Base-by-base conservation (phyloP, 805 yeast genomes). In the Saccharomycopsis sp. region DNA sequence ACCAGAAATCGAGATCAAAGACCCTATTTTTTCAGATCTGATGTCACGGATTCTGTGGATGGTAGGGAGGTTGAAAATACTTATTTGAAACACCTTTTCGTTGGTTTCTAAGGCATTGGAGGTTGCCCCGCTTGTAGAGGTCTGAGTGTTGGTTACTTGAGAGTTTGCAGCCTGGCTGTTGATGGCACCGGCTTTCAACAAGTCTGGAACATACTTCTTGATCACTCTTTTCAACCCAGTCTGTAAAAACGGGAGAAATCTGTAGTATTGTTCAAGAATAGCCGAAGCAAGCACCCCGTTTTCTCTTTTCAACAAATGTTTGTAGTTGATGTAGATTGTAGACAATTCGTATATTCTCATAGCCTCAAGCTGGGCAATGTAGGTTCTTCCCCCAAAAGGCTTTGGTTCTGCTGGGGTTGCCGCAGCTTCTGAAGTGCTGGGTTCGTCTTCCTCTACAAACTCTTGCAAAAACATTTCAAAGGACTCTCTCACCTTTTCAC, bases 261-360 rank as follows among this genome's bases (percentile, higher is more conserved):
- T 82, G 71, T 91, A 92, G 71, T 89, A 94, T 70, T 92, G 97
- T 61, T 90, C 96, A 52, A 84, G 77, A 61, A 94, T 85, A 41
- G 98, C 98, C 58, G 85, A 78, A 1, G 97, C 96, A 63, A 94
- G 76, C 20, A 89, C 91, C 50, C 96, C 96, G 66, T 88, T 86
- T 67, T 89, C 96, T 55, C 86, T 77, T 8, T 81, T 79, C 24
- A 83, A 70, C 59, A 94, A 70, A 70, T 94, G 97, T 60, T 81
- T 81, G 70, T 87, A 91, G 70, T 94, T 96, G 47, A 94, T 84
- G 66, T 88, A 91, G 20, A 94, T 74, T 0, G 97, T 89, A 48
- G 84, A 78, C 63, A 83, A 72, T 64, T 90, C 96, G 65, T 81
- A 85, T 50, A 78, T 79, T 61, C 84, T 83, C 91, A 94, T 85